Evolutionary conservation across 2,329 filamentous ascomycete species (phyloP).

Genomic region (Colletotrichum ledebouriae): DNA sequence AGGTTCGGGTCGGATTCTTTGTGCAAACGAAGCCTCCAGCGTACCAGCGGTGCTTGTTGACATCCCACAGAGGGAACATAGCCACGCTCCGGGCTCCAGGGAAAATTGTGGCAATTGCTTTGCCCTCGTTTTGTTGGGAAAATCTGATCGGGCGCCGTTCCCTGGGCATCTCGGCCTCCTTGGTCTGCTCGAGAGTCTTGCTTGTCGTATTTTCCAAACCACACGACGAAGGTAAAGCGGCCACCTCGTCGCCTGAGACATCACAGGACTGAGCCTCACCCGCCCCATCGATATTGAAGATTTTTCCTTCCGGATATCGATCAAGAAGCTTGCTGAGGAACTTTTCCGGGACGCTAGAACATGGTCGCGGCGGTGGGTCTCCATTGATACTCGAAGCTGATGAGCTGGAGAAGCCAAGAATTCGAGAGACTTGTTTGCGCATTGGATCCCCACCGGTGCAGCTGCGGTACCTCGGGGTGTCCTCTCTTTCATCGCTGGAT

Average conservation of each 20-base stretch:
- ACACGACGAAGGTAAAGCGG: too few relatives aligned
- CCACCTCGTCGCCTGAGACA: conserved; percentile 45
- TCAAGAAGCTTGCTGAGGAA: conserved; percentile 57
- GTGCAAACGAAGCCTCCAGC: conserved; percentile 66
- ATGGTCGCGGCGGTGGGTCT: too few relatives aligned
- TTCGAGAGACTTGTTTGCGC: conserved; percentile 24
- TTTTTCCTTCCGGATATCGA: conserved; percentile 60
- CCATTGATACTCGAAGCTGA: conserved; percentile 50
- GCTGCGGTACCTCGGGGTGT: too few relatives aligned
- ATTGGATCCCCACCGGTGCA: too few relatives aligned
- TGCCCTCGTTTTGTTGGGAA: conserved; percentile 46
- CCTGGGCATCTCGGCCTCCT: too few relatives aligned
- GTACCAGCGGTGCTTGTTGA: conserved; percentile 60
- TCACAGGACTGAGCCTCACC: conserved; percentile 53
- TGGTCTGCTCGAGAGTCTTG: too few relatives aligned
- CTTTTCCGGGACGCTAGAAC: not conserved
- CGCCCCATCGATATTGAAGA: conserved; percentile 59
- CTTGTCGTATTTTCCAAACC: too few relatives aligned
- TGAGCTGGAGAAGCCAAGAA: conserved; percentile 57
- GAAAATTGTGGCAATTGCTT: conserved; percentile 52
- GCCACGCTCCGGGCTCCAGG: conserved; percentile 60
- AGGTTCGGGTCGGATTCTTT: conserved; percentile 55
- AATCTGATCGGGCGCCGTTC: not conserved
- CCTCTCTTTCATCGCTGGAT: conserved; percentile 43
- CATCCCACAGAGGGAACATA: conserved; percentile 63